A percentile compares a stretch with the other conserved stretches of the same genome.
Evolutionary conservation across 2,329 filamentous ascomycete species (phyloP).

Genomic region (Cladosporium velox): DNA sequence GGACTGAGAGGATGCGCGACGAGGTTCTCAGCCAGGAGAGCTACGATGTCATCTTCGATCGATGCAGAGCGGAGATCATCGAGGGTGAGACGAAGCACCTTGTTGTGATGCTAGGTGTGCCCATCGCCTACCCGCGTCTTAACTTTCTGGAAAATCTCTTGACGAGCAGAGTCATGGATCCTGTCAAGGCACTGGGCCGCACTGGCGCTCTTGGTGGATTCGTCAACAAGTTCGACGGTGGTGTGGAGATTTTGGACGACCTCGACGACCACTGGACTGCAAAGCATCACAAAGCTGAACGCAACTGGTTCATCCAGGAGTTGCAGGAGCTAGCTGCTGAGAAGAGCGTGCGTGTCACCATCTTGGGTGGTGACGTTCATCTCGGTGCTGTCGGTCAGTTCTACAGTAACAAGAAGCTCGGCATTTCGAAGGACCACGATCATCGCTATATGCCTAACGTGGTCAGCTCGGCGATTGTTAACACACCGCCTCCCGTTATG

Average conservation of each 20-base stretch:
- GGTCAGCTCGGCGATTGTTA: slow-evolving; percentile 91
- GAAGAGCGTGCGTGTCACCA: slow-evolving; percentile 87
- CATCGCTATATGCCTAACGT: slow-evolving; percentile 97
- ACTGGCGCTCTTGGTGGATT: slow-evolving; percentile 76
- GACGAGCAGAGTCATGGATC: slow-evolving; percentile 82
- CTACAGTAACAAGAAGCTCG: slow-evolving; percentile 84
- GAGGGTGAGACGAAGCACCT: slow-evolving; percentile 87
- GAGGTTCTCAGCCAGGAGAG: slow-evolving; percentile 79
- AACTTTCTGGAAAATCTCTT: slow-evolving; percentile 67
- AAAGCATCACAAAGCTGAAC: slow-evolving; percentile 88
- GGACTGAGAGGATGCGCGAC: slow-evolving; percentile 84
- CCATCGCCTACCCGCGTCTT: slow-evolving; percentile 50
- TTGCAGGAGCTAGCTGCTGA: slow-evolving; percentile 90
- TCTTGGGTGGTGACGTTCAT: slow-evolving; percentile 92
- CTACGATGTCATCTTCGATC: slow-evolving; percentile 83
- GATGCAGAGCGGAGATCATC: slow-evolving; percentile 77
- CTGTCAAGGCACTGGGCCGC: slow-evolving; percentile 83
- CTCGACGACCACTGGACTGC: slow-evolving; percentile 97
- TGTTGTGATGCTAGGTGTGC: slow-evolving; percentile 79
- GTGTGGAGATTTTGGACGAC: slow-evolving; percentile 87
- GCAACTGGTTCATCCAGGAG: slow-evolving; percentile 83
- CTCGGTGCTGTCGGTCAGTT: slow-evolving; percentile 91
- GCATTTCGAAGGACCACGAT: slow-evolving; percentile 83
- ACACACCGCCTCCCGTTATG: slow-evolving; percentile 82
- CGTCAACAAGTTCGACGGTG: slow-evolving; percentile 86